Base-by-base conservation (phyloP, 1,284 basidiomycete species). In the Neolentinus lepideus region DNA sequence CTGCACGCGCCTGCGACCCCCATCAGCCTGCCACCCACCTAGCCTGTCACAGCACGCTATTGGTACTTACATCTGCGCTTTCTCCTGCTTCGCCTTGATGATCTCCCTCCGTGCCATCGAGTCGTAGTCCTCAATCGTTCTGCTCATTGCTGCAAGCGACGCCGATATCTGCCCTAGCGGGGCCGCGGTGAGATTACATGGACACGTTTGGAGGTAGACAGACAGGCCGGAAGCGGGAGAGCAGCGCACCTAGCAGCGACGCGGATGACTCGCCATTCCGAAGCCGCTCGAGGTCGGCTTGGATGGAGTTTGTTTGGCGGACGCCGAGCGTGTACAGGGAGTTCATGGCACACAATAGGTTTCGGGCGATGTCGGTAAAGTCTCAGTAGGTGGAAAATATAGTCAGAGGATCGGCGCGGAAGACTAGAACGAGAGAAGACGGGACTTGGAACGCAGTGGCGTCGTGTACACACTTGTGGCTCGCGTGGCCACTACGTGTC, bases 121-220 rank as follows among this genome's bases (percentile, higher is more conserved):
- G 66, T 97, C 94, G 66, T 96, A 98, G 66, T 98, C 95, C 63
- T 97, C 94, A 60, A 97, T 85, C 55, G 95, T 92, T 56, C 94
- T 77, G 55, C 91, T 85, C 78, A 98, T 87, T 1, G 92, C 93
- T n/a, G 92, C 83, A 19, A 98, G 76, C 14, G 92, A 94, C 26
- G 94, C 94, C 33, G 91, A 91, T 72, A 98, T 93, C 80, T 97
- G 94, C 69, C 94, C 94, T 96, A 73, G 66, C 71, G 56, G 58
- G 55, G 33, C 53, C n/a, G 26, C 27, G 27, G 43, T 21, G 31
- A 52, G 35, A 50, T 25, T 6, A 4, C n/a, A 46, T 19, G 24
- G 27, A 50, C 27, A 25, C 22, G 8, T 22, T 25, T 9, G 24
- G 11, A 8, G 19, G 19, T 47, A 47, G 9, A 35, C 16, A 35